phyloP scores from a whole-genome alignment of 768 basidiomycete genomes.

The Phanerochaete carnosa region DNA sequence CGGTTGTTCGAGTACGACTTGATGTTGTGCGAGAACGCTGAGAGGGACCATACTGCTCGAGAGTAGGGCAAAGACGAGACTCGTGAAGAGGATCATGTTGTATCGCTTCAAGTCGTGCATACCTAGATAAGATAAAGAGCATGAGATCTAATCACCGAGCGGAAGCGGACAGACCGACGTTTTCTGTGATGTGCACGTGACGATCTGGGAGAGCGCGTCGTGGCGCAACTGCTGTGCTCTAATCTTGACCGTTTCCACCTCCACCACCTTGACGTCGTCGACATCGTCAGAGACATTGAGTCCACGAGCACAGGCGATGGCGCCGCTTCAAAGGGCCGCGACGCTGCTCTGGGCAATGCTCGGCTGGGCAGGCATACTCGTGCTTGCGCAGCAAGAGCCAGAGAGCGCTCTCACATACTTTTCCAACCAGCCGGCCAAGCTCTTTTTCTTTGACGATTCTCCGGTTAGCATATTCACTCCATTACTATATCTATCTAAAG shows the following conservation, averaged over 20 bases:
- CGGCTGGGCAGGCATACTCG: neutral
- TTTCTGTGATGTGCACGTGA: slow-evolving; percentile 43
- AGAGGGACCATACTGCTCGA: too few relatives aligned
- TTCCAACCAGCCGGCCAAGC: slow-evolving; percentile 64
- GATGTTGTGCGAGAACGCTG: slow-evolving; percentile 16
- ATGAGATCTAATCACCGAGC: too few relatives aligned
- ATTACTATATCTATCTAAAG: neutral
- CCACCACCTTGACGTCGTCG: neutral
- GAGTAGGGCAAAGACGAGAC: too few relatives aligned
- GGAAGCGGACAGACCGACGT: too few relatives aligned
- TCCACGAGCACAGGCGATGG: slow-evolving; percentile 9
- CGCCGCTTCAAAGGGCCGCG: slow-evolving; percentile 19
- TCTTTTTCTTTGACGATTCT: slow-evolving; percentile 95
- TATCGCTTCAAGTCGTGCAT: too few relatives aligned
- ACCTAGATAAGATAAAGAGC: too few relatives aligned
- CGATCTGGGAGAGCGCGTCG: neutral
- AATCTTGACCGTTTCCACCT: neutral
- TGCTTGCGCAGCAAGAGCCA: slow-evolving; percentile 38
- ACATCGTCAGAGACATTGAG: neutral
- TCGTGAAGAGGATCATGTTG: too few relatives aligned
- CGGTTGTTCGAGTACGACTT: slow-evolving; percentile 12
- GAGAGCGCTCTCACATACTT: slow-evolving; percentile 51
- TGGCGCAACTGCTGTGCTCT: neutral
- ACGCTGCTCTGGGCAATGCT: slow-evolving; percentile 19
- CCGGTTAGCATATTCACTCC: slow-evolving; percentile 46